A percentile compares a stretch with the other conserved stretches of the same genome.
These are phyloP conservation scores for Bullera alba DNA, from an alignment of 768 basidiomycete species.

Conservation along the genomic window DNA sequence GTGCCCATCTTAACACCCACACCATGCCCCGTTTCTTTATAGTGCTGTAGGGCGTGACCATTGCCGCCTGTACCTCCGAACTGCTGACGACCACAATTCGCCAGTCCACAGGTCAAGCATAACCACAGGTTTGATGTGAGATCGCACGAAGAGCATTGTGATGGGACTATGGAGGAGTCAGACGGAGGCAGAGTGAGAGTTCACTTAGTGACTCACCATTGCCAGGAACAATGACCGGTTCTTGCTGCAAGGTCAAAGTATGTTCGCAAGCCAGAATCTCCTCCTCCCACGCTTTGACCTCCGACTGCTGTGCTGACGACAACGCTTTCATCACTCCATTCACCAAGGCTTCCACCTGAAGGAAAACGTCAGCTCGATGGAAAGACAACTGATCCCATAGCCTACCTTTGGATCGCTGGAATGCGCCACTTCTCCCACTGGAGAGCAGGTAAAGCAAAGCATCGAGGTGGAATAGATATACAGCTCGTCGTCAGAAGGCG, in stretches of 20 bases:
- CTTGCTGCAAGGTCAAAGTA: constrained; percentile 55
- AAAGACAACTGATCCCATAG: background rate
- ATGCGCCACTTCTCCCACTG: constrained; percentile 24
- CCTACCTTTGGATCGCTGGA: constrained; percentile 30
- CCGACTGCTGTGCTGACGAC: constrained; percentile 84
- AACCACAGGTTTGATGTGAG: constrained; percentile 91
- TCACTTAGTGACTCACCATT: no score
- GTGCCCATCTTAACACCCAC: constrained; percentile 91
- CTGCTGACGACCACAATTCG: constrained; percentile 83
- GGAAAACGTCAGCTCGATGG: constrained; percentile 2
- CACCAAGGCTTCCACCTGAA: constrained; percentile 57
- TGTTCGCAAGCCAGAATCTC: constrained; percentile 85
- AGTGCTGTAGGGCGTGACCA: constrained; percentile 81
- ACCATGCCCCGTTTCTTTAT: constrained; percentile 61
- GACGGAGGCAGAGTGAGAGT: background rate
- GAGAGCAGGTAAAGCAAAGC: constrained; percentile 68
- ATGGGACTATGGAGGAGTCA: constrained; percentile 54
- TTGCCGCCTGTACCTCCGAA: constrained; percentile 77
- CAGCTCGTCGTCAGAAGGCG: constrained; percentile 73
- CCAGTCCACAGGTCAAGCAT: constrained; percentile 79
- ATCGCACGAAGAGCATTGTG: constrained; percentile 74
- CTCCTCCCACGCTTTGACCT: constrained; percentile 97
- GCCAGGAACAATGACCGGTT: constrained; percentile 26
- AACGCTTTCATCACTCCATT: constrained; percentile 69
- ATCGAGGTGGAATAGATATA: constrained; percentile 63